A percentile compares a stretch with the other conserved stretches of the same genome.
Conservation (phyloP, 352 stramenopile species). For the Pythium rhizo-oryzae region DNA sequence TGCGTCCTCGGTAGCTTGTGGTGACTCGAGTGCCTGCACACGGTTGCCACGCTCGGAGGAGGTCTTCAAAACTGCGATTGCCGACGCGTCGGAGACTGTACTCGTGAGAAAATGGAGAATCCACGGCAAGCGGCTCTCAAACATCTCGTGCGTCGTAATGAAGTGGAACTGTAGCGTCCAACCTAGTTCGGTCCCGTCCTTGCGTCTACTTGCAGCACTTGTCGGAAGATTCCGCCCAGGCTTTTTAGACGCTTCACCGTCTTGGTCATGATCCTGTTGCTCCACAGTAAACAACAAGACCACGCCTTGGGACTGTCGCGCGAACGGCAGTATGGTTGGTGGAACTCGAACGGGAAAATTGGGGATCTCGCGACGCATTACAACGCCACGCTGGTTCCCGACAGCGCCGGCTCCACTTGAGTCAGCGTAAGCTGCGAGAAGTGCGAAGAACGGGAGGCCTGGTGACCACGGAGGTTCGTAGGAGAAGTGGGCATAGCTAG, state of each 20-base stretch:
- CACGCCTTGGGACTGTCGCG: neutral
- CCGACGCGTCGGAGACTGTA: neutral
- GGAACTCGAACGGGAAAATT: conserved; percentile 34
- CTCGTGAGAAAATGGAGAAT: conserved; percentile 7
- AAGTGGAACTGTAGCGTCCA: conserved; percentile 25
- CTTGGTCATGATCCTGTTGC: conserved; percentile 8
- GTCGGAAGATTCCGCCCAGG: neutral
- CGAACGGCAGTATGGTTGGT: conserved; percentile 25
- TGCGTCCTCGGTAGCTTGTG: neutral
- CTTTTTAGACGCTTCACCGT: neutral
- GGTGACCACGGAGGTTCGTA: conserved; percentile 38
- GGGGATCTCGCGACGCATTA: conserved; percentile 24
- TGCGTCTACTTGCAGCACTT: neutral
- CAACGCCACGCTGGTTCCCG: neutral
- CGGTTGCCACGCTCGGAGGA: neutral
- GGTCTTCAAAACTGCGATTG: conserved; percentile 3
- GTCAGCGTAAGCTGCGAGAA: conserved; percentile 34
- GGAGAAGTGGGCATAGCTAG: conserved; percentile 44
- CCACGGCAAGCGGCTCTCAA: conserved; percentile 23
- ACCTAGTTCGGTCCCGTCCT: neutral
- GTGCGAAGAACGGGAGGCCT: conserved; percentile 53
- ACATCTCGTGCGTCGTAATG: conserved; percentile 3
- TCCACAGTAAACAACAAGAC: conserved; percentile 25
- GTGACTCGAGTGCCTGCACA: neutral
- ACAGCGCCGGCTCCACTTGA: neutral